Conservation (phyloP, 2,329 filamentous ascomycete genomes). For the Penicillium sp. region DNA sequence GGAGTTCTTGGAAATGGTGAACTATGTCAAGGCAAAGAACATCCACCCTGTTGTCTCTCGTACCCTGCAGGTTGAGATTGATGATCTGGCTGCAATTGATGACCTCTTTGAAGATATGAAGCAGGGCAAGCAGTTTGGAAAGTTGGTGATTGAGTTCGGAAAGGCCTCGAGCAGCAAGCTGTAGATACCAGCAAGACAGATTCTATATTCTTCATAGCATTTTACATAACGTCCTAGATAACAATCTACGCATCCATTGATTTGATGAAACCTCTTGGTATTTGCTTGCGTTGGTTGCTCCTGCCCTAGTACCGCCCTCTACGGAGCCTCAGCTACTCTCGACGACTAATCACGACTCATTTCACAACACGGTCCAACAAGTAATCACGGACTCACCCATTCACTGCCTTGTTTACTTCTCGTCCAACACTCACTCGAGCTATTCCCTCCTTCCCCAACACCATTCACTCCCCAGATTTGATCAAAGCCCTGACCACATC, state of each 20-base stretch:
- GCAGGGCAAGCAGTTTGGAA: conserved; percentile 83
- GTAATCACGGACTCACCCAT: not conserved
- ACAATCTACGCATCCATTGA: not conserved
- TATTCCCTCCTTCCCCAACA: not conserved
- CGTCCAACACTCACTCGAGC: not conserved
- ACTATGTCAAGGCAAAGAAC: conserved; percentile 72
- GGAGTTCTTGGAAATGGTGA: conserved; percentile 89
- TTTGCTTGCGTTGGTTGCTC: not conserved
- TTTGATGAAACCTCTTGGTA: not conserved
- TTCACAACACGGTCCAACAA: too few relatives aligned
- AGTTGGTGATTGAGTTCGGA: conserved; percentile 76
- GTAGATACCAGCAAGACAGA: conserved; percentile 17
- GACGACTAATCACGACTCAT: not conserved
- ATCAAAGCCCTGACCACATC: not conserved
- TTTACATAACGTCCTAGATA: not conserved
- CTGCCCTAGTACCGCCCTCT: not conserved
- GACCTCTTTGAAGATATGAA: conserved; percentile 86
- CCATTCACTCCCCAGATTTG: not conserved
- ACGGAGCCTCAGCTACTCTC: not conserved
- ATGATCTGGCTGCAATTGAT: conserved; percentile 77
- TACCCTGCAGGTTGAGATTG: conserved; percentile 66
- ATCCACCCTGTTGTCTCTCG: conserved; percentile 77
- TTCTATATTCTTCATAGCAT: not conserved
- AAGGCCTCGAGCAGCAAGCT: conserved; percentile 41
- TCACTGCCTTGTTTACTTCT: not conserved